Evolutionary conservation across 164 flowering plant species (phyloP), one percentile per base, ranked within the genome.

Genomic region (Stephania cephalantha): DNA sequence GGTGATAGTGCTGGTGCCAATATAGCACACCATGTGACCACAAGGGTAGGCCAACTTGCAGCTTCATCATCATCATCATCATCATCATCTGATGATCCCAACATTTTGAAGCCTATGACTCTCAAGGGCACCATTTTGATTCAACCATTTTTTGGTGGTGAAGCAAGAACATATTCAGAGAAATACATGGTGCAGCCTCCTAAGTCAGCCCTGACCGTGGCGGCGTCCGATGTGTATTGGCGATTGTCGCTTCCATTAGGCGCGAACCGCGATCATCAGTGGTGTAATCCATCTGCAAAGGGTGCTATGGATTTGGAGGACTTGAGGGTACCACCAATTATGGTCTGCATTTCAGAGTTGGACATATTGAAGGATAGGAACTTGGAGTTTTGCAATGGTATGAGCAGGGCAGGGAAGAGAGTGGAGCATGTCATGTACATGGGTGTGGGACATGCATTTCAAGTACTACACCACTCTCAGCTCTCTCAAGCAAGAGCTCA

Each of bases 61-160:
- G 70, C 46, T 7, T 44, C 70, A 1, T 35, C 42, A 25, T 25
- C 25, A 4, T 72, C 46, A 12, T 44, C 70, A 1, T 35, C 42
- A n/a, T n/a, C n/a, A n/a, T n/a, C n/a, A n/a, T n/a, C n/a, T 35
- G 42, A 35, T 12, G 64, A 44, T 46, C 25, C 64, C 69, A 30
- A 66, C 22, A 30, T 17, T 53, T 64, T 83, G 6, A 80, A 73
- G 52, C 83, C 87, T 0, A 35, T 84, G 50, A 45, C 22, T 11
- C 61, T 85, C 35, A 83, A 76, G 71, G 91, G 89, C 30, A 48
- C 74, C 0, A 78, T 88, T 18, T 29, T 86, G 1, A 79, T 88
- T 29, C 91, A 88, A 69, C 91, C 91, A 0, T 88, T 88, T 52
- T 86, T 88, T n/a, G 89, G 89, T 15, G 88, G 88, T 0, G 91